phyloP scores from a whole-genome alignment of 306 rosid species.

The Glycyrrhiza uralensis region DNA sequence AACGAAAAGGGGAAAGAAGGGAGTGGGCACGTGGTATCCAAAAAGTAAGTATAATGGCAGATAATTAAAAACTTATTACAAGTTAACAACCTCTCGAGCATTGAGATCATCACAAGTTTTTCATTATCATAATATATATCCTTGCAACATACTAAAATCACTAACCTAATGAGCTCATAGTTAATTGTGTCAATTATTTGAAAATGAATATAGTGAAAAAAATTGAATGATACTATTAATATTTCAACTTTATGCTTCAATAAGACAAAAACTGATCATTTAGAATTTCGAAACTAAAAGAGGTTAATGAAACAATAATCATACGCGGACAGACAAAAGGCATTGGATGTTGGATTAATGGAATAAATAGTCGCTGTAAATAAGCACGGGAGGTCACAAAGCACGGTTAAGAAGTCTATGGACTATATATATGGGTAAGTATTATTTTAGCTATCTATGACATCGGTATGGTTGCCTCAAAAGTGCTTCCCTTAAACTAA shows the following conservation, averaged over 20 bases:
- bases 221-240: background rate
- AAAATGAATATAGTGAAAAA: slow-evolving; percentile 8
- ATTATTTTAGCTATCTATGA: background rate
- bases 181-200: slow-evolving; percentile 4
- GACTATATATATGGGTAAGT: too few species aligned
- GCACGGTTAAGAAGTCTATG: slow-evolving; percentile 34
- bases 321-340: slow-evolving; percentile 35
- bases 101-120: slow-evolving; percentile 20
- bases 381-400: slow-evolving; percentile 56
- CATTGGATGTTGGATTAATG: slow-evolving; percentile 36
- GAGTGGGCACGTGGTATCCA: background rate
- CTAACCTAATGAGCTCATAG: background rate
- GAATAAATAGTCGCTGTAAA: slow-evolving; percentile 35
- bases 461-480: slow-evolving; percentile 29
- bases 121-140: background rate
- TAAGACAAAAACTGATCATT: slow-evolving; percentile 22
- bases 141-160: background rate
- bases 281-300: slow-evolving; percentile 45
- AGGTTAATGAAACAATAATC: slow-evolving; percentile 28
- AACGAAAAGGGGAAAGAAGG: background rate
- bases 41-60: background rate
- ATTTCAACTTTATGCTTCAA: background rate
- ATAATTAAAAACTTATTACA: background rate
- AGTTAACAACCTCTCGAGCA: slow-evolving; percentile 34
- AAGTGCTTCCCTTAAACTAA: slow-evolving; percentile 32